Conservation (phyloP, 2,329 filamentous ascomycete genomes). For the Colletotrichum cuscutae region DNA sequence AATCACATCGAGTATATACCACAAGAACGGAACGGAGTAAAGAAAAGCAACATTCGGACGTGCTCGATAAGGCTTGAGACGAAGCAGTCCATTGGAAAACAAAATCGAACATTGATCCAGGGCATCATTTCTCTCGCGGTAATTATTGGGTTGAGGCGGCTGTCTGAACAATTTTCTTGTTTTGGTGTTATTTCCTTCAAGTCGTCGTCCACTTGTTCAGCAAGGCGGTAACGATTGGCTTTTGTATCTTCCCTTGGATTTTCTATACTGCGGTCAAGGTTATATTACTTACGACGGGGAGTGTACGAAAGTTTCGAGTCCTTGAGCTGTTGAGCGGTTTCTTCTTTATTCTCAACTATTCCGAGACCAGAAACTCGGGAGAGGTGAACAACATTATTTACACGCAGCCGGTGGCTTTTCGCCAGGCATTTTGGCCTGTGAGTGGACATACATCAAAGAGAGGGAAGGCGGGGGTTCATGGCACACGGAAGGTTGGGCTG, state of each 20-base stretch:
- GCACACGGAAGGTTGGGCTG: neutral
- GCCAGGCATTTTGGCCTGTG: neutral
- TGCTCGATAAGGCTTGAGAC: neutral
- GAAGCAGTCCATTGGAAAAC: neutral
- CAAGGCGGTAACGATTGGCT: neutral
- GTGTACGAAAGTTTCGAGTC: slow-evolving; percentile 24
- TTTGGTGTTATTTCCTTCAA: neutral
- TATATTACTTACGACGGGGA: slow-evolving; percentile 19
- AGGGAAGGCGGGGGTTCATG: neutral
- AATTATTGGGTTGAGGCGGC: slow-evolving; percentile 12
- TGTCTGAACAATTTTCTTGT: slow-evolving; percentile 21
- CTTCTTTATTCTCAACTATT: neutral
- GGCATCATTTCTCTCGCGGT: slow-evolving; percentile 12
- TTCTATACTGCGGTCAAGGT: neutral
- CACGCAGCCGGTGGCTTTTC: neutral
- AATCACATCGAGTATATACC: neutral
- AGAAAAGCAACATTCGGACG: slow-evolving; percentile 4
- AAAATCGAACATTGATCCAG: slow-evolving; percentile 2
- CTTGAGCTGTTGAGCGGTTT: slow-evolving; percentile 22
- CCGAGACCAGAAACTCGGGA: neutral
- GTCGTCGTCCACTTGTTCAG: neutral
- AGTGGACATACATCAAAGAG: neutral
- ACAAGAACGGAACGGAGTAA: slow-evolving; percentile 23
- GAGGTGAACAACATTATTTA: neutral
- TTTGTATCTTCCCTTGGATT: slow-evolving; percentile 5